Evolutionary conservation across 306 rosid species (phyloP).

Genomic region (Corylus heterophylla): DNA sequence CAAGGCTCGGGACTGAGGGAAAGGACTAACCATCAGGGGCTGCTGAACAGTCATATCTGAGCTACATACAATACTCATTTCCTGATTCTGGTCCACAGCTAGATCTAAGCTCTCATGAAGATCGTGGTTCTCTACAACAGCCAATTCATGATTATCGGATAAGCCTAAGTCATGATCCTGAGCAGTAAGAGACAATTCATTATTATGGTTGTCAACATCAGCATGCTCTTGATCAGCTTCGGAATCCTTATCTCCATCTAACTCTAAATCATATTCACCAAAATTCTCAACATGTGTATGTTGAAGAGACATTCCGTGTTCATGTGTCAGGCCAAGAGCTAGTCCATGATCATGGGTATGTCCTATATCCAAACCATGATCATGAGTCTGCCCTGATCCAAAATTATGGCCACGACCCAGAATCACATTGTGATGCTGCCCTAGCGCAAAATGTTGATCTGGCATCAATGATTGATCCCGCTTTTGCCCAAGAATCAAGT

Average conservation of each 20-base stretch:
- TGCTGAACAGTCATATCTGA: conserved; percentile 31
- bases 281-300: conserved; percentile 29
- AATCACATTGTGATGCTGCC: conserved; percentile 22
- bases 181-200: conserved; percentile 24
- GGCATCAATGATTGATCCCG: conserved; percentile 12
- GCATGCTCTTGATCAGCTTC: conserved; percentile 29
- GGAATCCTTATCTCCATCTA: conserved; percentile 26
- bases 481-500: conserved; percentile 29
- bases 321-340: conserved; percentile 20
- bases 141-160: conserved; percentile 41
- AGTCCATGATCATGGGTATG: conserved; percentile 27
- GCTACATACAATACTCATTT: conserved; percentile 31
- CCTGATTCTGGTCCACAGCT: conserved; percentile 43
- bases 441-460: conserved; percentile 16
- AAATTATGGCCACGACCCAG: conserved; percentile 10
- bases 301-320: conserved; percentile 31
- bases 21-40: conserved; percentile 26
- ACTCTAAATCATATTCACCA: conserved; percentile 31
- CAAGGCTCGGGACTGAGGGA: conserved; percentile 40
- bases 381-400: conserved; percentile 20
- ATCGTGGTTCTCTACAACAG: conserved; percentile 37
- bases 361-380: conserved; percentile 19
- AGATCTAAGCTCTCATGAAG: conserved; percentile 43
- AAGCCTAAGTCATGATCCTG: conserved; percentile 36
- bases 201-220: conserved; percentile 25